Evolutionary conservation across 2,329 filamentous ascomycete species (phyloP).

Genomic region (Drechslera avenae): DNA sequence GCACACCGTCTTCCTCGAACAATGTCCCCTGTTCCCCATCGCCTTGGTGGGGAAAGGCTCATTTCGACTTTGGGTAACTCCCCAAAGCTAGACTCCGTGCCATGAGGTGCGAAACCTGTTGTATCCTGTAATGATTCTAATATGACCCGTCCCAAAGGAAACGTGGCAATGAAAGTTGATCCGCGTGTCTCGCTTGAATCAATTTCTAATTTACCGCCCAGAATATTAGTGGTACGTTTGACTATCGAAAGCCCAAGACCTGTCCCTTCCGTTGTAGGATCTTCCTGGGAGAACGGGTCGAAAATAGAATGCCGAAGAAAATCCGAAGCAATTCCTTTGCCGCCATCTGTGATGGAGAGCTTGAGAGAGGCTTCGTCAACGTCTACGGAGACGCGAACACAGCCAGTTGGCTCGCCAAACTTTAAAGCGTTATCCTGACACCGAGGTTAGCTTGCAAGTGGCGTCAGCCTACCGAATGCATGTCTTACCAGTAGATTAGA

Average conservation of each 20-base stretch:
- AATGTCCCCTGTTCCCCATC: not conserved
- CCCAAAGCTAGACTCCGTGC: not conserved
- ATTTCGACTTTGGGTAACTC: not conserved
- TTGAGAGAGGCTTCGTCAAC: not conserved
- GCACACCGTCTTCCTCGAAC: not conserved
- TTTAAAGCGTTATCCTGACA: conserved; percentile 9
- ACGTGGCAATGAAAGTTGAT: conserved; percentile 5
- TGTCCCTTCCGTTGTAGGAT: conserved; percentile 6
- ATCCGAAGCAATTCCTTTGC: conserved; percentile 4
- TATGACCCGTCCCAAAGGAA: conserved; percentile 1
- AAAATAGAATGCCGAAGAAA: conserved; percentile 11
- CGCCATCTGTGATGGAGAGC: conserved; percentile 2
- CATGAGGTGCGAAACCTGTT: not conserved
- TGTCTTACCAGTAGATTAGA: conserved; percentile 8
- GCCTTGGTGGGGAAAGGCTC: conserved; percentile 3
- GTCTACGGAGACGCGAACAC: conserved; percentile 9
- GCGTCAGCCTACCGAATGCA: too few species aligned
- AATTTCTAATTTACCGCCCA: conserved; percentile 1
- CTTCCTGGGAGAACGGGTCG: conserved; percentile 11
- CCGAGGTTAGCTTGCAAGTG: not conserved
- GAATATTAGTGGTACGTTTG: conserved; percentile 7
- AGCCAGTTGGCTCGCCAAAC: conserved; percentile 2
- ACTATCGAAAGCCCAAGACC: conserved; percentile 14
- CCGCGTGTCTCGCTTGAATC: conserved; percentile 7
- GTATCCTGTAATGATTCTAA: not conserved